Evolutionary conservation across 208 protist genomes (phyloP), one percentile per base, ranked within the genome.

Genomic region (Strigomonas culicis): DNA sequence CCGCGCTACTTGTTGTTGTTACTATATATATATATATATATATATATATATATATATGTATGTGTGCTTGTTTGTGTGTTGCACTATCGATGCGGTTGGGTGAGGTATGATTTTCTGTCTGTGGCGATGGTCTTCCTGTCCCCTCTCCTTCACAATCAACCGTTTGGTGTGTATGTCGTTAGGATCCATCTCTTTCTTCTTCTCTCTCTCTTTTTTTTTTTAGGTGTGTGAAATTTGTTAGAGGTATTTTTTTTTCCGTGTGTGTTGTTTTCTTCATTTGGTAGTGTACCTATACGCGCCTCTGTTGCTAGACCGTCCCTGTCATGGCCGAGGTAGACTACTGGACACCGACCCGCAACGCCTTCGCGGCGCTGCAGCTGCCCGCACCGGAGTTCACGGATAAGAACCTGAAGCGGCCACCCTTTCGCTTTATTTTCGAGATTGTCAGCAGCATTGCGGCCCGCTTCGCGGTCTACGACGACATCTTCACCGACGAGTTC

Each of bases 341-440:
- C 61, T 96, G 90, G 82, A 79, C 75, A 15, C 73, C 84, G 1
- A 96, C 90, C 0, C 74, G 92, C 1, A 58, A 82, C 52, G 84
- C 84, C 1, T 96, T 81, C 66, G 75, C 72, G 24, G 81, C 85
- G 11, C 75, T 96, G 64, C 85, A 90, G 66, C 69, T 94, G 2
- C 58, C 66, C 4, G 49, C 65, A 2, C 92, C 92, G 10, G 82
- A 90, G 69, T 68, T 97, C 52, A 90, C 80, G 17, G 63, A 70
- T 25, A 97, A 97, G 63, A 72, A 91, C 19, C 80, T 97, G 27
- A 86, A 94, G 55, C 73, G 84, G 10, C 92, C 92, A 1, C 90
- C 92, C 7, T 97, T 97, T 75, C 84, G 90, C 22, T 97, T 97
- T 60, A 93, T 97, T 68, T 81, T 90, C 61, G 93, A 96, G 60